Percentiles rank a stretch among this genome's conserved stretches.
Evolutionary conservation across 1,139 yeast genomes (phyloP).

Genomic region (Lodderomyces theae): DNA sequence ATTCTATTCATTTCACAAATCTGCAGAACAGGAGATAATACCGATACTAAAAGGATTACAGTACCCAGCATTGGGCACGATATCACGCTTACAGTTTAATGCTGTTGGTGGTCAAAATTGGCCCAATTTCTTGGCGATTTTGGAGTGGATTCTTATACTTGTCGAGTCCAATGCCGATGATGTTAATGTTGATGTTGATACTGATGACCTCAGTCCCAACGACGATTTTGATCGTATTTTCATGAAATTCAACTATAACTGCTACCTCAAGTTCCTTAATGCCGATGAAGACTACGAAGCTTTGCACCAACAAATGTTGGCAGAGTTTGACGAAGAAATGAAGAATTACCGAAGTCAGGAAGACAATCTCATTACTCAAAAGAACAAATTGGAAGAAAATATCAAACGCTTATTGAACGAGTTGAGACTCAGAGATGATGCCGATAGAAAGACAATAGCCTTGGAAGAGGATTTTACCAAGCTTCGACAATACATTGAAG

Average conservation of each 20-base stretch:
- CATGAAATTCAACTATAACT: conserved; percentile 60
- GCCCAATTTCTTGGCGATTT: conserved; percentile 79
- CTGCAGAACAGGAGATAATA: conserved; percentile 72
- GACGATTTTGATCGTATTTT: conserved; percentile 57
- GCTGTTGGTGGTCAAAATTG: conserved; percentile 93
- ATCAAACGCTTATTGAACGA: conserved; percentile 12
- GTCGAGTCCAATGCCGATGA: conserved; percentile 43
- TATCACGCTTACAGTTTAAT: conserved; percentile 79
- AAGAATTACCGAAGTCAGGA: conserved; percentile 45
- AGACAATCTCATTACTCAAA: conserved; percentile 32
- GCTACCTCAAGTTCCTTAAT: conserved; percentile 66
- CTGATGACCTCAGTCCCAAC: conserved; percentile 29
- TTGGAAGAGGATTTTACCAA: conserved; percentile 70
- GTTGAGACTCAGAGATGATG: conserved; percentile 25
- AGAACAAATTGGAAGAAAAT: conserved; percentile 23
- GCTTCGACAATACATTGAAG: conserved; percentile 66
- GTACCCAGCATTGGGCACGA: conserved; percentile 79
- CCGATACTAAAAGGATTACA: conserved; percentile 59
- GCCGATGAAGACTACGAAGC: conserved; percentile 58
- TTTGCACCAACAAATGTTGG: conserved; percentile 54
- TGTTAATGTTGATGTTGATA: too few relatives aligned
- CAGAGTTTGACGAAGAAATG: conserved; percentile 47
- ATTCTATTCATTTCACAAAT: conserved; percentile 61
- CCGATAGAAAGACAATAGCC: conserved; percentile 59
- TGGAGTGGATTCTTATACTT: conserved; percentile 73